These are phyloP conservation scores for Metschnikowia aberdeeniae DNA, from an alignment of 805 yeast species.

Conservation along the genomic window DNA sequence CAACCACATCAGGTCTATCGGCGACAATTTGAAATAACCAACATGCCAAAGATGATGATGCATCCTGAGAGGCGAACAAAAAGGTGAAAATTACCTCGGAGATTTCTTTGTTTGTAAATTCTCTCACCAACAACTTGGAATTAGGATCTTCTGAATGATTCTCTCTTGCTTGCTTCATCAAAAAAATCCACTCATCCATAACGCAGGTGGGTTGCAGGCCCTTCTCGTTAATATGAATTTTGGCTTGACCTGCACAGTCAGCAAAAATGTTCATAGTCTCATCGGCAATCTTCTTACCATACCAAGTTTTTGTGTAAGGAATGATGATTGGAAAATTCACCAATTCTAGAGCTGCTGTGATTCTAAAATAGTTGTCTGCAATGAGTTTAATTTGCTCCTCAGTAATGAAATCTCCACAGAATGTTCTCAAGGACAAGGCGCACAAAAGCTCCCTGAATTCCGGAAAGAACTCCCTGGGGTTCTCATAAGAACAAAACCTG, in stretches of 20 bases:
- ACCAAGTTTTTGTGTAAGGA: conserved; percentile 97
- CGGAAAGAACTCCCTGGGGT: conserved; percentile 77
- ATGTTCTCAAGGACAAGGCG: conserved; percentile 87
- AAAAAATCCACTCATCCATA: conserved; percentile 90
- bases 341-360: conserved; percentile 94
- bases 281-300: conserved; percentile 90
- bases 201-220: conserved; percentile 84
- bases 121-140: conserved; percentile 63
- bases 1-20: conserved; percentile 88
- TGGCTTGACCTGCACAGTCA: conserved; percentile 82
- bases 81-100: conserved; percentile 96
- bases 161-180: conserved; percentile 72
- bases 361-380: conserved; percentile 87
- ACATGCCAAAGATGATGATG: conserved; percentile 93
- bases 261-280: conserved; percentile 91
- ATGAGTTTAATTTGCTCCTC: conserved; percentile 84
- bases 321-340: conserved; percentile 96
- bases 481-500: conserved; percentile 57
- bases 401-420: conserved; percentile 93
- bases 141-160: conserved; percentile 48
- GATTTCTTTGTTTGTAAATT: conserved; percentile 84
- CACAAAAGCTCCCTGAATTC: conserved; percentile 95
- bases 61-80: conserved; percentile 96
- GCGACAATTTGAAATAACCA: conserved; percentile 97
- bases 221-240: conserved; percentile 61